Base-by-base conservation (phyloP, 495 filamentous ascomycete genomes). In the Bathelium albidoporum region DNA sequence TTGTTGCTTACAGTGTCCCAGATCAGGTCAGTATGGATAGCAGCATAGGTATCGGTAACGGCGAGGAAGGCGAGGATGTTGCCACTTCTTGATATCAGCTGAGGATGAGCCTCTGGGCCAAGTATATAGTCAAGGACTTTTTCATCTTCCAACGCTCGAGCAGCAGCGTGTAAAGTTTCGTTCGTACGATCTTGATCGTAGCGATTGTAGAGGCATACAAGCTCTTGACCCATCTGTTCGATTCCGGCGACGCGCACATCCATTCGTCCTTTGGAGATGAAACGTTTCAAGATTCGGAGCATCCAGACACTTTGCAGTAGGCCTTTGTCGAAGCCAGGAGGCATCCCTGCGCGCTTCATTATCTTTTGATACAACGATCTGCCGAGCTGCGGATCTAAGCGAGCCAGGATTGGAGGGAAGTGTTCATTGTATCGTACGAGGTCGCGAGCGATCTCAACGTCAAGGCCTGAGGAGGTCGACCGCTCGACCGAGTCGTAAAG, bases 11-110 rank as follows among this genome's bases (percentile, higher is more conserved):
- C 82, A 0, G 90, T 87, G 61, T 87, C 84, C 94, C 95, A 98
- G 53, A 97, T 82, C 12, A 82, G 79, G 67, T 97, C 88, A 2
- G 89, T 88, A 65, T 92, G 87, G 16, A 75, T 68, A n/a, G 82
- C 68, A 9, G 82, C 84, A 70, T 94, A 96, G 2, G 82, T 86
- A 34, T 78, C 73, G 0, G 90, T 95, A 43, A 94, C 89, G n/a
- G 90, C 81, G 58, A 97, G 80, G 64, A 96, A 97, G 0, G 88
- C 88, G 44, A 96, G 78, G 61, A 97, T 88, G 62, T 97, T 96
- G 63, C 80, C 80, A 70, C 89, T 88, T 65, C 89, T 83, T 45
- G 77, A 79, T 53, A 95, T 95, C 63, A 98, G 83, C 68, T 96
- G 90, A 5, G 89, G 89, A 70, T 97, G 94, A 20, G 94, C 96